A percentile compares a stretch with the other conserved stretches of the same genome.
Conservation (phyloP, 139 green algal species). For the Chlamydomonas sp. region DNA sequence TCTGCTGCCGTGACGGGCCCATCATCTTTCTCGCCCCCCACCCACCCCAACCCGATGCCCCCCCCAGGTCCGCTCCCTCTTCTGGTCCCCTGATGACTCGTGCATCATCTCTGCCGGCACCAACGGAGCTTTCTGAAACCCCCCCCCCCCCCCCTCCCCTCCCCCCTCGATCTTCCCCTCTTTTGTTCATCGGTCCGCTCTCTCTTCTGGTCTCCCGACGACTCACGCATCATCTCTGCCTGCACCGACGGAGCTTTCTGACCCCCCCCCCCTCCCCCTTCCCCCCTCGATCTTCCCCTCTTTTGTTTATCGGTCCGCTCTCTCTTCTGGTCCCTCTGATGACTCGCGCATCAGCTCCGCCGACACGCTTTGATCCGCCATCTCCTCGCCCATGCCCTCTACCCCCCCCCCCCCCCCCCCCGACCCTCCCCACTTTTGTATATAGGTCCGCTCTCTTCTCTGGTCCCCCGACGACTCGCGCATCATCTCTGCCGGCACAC, state of each 20-base stretch:
- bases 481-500: slow-evolving; percentile 64
- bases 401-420: too few species aligned
- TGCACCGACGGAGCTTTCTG: slow-evolving; percentile 83
- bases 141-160: neutral
- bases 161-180: neutral
- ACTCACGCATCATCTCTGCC: slow-evolving; percentile 61
- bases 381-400: neutral
- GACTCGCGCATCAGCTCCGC: neutral
- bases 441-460: slow-evolving; percentile 60
- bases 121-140: slow-evolving; percentile 70
- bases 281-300: neutral
- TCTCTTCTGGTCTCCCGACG: slow-evolving; percentile 63
- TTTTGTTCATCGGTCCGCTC: slow-evolving; percentile 43
- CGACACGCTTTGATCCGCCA: too few species aligned
- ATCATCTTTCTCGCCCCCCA: neutral
- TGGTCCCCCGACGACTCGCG: slow-evolving; percentile 62
- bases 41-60: neutral
- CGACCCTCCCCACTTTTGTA: neutral
- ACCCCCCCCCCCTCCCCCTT: too few species aligned
- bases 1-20: too few species aligned
- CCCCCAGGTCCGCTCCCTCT: slow-evolving; percentile 57
- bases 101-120: too few species aligned
- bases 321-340: too few species aligned
- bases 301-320: neutral
- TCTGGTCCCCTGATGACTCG: too few species aligned